These are phyloP conservation scores for Penicillium sp. DNA, from an alignment of 2,329 filamentous ascomycete genomes.

Conservation along the genomic window DNA sequence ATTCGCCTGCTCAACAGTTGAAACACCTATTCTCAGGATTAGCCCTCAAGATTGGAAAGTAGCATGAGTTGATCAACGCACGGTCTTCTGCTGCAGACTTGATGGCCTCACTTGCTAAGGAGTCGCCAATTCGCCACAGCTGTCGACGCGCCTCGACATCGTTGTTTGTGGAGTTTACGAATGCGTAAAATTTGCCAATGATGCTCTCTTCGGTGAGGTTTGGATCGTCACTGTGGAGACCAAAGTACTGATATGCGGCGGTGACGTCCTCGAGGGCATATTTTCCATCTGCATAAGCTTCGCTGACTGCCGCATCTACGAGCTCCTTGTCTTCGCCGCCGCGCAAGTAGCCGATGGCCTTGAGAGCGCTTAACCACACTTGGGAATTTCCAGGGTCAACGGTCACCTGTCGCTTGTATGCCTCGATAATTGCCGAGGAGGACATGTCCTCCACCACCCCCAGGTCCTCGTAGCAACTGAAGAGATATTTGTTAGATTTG, in stretches of 20 bases:
- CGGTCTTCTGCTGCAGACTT: constrained; percentile 56
- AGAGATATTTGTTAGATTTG: not conserved
- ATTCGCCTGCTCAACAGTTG: constrained; percentile 62
- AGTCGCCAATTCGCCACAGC: constrained; percentile 58
- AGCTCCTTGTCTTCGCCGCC: constrained; percentile 47
- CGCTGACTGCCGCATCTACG: constrained; percentile 56
- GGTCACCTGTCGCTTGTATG: constrained; percentile 58
- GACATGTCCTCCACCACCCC: constrained; percentile 61
- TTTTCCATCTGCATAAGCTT: constrained; percentile 57
- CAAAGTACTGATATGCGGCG: constrained; percentile 58
- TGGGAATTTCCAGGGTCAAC: constrained; percentile 54
- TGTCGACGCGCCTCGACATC: constrained; percentile 56
- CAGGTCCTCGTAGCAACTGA: constrained; percentile 58
- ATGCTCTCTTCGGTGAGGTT: constrained; percentile 57
- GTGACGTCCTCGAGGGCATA: constrained; percentile 55
- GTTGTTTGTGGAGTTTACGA: constrained; percentile 54
- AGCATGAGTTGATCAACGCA: constrained; percentile 24
- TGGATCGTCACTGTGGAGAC: constrained; percentile 47
- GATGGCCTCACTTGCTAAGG: constrained; percentile 56
- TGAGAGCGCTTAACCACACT: constrained; percentile 65
- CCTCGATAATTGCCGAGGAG: constrained; percentile 58
- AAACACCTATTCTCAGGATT: constrained; percentile 42
- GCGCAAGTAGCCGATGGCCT: constrained; percentile 55
- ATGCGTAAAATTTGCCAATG: constrained; percentile 58
- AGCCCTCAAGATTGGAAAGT: not conserved